Base-by-base conservation (phyloP, 371 early-diverging fungal species). In the Choanephora cucurbitarum region DNA sequence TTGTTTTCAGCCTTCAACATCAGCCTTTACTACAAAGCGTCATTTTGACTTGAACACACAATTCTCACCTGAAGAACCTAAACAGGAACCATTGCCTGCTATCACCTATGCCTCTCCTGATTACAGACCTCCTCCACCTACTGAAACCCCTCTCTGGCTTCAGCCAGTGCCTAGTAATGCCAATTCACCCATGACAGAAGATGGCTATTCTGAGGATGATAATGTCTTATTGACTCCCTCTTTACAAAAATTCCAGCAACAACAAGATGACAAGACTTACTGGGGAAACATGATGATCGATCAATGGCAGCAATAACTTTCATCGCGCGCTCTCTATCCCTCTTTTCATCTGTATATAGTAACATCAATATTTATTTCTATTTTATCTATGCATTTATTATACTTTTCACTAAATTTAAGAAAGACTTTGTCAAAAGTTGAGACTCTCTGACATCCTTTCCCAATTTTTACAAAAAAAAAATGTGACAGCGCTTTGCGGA, bases 41-140 rank as follows among this genome's bases (percentile, higher is more conserved):
- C 59, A 55, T 44, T 64, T 64, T 55, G 64, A 64, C 44, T 32
- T 64, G 48, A 44, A 59, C 49, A 64, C 64, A 34, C 55, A 58
- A 39, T 64, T 64, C 31, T 64, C 64, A 19, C 64, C 64, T 18
- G 47, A 50, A 51, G 45, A 47, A 14, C 63, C 57, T 44, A 11
- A 45, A n/a, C 37, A 62, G 32, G 50, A 59, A 43, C 22, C 40
- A 17, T 14, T 69, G 15, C 69, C 69, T 48, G 61, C 69, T 28
- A 69, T 69, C 6, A 69, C 69, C 0, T 69, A 58, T 42, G 69
- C 69, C 21, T 65, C 66, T 34, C 69, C 69, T 44, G 69, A 69
- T 18, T 69, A 65, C 23, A 57, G 62, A 61, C 69, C 69, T 33
- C 69, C 59, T 46, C 69, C 69, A 33, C 62, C 55, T 14, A 21